A percentile compares a stretch with the other conserved stretches of the same genome.
Conservation (phyloP, 2,329 filamentous ascomycete genomes). For the Sphaerulina musiva region DNA sequence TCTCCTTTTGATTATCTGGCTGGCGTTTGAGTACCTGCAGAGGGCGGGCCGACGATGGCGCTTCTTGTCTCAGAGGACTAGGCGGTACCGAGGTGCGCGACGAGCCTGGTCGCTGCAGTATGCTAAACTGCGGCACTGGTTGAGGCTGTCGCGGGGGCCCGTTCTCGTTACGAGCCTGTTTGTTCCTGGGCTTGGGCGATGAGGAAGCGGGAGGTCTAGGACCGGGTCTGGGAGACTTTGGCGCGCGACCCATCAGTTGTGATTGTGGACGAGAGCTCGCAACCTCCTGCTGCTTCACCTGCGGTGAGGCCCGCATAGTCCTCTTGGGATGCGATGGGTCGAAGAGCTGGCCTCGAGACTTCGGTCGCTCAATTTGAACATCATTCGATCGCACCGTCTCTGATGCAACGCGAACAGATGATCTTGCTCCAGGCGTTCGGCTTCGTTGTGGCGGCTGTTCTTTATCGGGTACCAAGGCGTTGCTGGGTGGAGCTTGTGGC, state of each 20-base stretch:
- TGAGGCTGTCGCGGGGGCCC: slow-evolving; percentile 15
- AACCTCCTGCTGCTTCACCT: slow-evolving; percentile 11
- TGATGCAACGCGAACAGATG: not conserved
- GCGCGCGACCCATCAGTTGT: not conserved
- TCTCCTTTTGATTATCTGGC: slow-evolving; percentile 14
- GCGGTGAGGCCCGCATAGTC: slow-evolving; percentile 8
- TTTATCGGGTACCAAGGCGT: not conserved
- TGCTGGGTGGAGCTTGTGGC: not conserved
- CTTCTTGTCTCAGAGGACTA: slow-evolving; percentile 23
- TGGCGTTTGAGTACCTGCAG: slow-evolving; percentile 30
- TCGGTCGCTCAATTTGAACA: slow-evolving; percentile 15
- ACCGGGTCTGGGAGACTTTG: not conserved
- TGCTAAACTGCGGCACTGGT: slow-evolving; percentile 25
- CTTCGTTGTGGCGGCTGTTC: not conserved
- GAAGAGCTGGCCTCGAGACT: slow-evolving; percentile 20
- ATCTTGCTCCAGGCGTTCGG: not conserved
- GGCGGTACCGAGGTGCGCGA: slow-evolving; percentile 17
- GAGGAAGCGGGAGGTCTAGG: slow-evolving; percentile 11
- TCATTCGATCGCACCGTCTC: slow-evolving; percentile 2
- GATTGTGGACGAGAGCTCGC: not conserved
- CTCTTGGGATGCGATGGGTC: slow-evolving; percentile 22
- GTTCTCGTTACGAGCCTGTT: slow-evolving; percentile 8
- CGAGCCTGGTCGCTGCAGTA: slow-evolving; percentile 28
- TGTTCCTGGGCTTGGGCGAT: slow-evolving; percentile 12
- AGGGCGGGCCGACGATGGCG: slow-evolving; percentile 22